These are phyloP conservation scores for Citrus sp. DNA, from an alignment of 345 rosid genomes.

Conservation along the genomic window DNA sequence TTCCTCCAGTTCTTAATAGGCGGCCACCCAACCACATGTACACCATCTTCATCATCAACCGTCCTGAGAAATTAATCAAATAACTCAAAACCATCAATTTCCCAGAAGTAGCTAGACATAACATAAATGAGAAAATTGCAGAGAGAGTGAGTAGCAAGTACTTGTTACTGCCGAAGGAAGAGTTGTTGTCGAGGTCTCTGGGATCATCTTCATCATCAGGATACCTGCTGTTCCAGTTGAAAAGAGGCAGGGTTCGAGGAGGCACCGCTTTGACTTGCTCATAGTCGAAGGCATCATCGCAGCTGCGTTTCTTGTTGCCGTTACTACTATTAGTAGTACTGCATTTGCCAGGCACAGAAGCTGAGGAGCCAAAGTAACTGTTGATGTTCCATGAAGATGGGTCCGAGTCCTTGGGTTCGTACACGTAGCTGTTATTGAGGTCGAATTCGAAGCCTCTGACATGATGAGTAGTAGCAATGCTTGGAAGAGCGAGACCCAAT, in stretches of 20 bases:
- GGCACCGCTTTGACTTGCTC: slow-evolving; percentile 13
- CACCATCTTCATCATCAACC: slow-evolving; percentile 18
- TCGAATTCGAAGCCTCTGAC: slow-evolving; percentile 26
- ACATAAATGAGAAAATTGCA: too few species aligned
- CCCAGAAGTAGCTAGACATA: not conserved
- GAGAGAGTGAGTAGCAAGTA: slow-evolving; percentile 1
- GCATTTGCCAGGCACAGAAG: not conserved
- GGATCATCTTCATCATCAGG: slow-evolving; percentile 21
- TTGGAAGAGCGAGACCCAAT: slow-evolving; percentile 41
- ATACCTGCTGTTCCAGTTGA: slow-evolving; percentile 19
- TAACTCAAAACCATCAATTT: not conserved
- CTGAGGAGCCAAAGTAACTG: not conserved
- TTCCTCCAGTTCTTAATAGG: slow-evolving; percentile 28
- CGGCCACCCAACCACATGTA: slow-evolving; percentile 35
- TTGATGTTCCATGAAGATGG: not conserved
- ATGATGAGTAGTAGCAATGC: not conserved
- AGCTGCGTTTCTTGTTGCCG: slow-evolving; percentile 19
- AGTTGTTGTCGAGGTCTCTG: not conserved
- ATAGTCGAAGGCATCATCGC: slow-evolving; percentile 11
- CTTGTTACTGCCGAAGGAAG: slow-evolving; percentile 17
- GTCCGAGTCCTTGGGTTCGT: slow-evolving; percentile 13
- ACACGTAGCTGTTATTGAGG: slow-evolving; percentile 13
- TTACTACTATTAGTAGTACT: not conserved
- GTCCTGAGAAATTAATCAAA: slow-evolving; percentile 2
- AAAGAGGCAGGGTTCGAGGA: slow-evolving; percentile 36